phyloP scores from a whole-genome alignment of 2,329 filamentous ascomycete genomes.

The Monosporascus sp. region DNA sequence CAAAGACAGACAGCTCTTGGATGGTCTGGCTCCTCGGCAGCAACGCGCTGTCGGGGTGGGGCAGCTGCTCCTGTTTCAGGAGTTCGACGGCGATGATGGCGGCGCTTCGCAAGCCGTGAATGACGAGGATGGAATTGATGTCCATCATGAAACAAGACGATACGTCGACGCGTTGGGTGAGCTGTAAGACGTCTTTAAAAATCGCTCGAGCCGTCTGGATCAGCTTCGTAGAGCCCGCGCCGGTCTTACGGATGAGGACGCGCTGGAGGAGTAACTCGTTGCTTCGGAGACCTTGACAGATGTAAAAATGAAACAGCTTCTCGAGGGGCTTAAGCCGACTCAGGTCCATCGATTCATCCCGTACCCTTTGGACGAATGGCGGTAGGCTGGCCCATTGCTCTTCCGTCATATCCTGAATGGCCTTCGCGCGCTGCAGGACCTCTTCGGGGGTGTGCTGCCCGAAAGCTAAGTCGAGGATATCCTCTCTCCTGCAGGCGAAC shows the following conservation, averaged over 20 bases:
- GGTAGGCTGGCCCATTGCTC: slow-evolving; percentile 22
- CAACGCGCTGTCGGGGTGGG: slow-evolving; percentile 27
- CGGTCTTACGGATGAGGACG: slow-evolving; percentile 28
- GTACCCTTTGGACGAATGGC: slow-evolving; percentile 15
- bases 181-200: slow-evolving; percentile 27
- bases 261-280: slow-evolving; percentile 28
- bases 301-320: slow-evolving; percentile 16
- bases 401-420: slow-evolving; percentile 15
- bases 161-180: slow-evolving; percentile 26
- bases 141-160: slow-evolving; percentile 21
- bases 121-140: slow-evolving; percentile 23
- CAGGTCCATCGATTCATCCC: slow-evolving; percentile 14
- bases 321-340: slow-evolving; percentile 16
- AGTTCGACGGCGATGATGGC: slow-evolving; percentile 30
- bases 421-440: slow-evolving; percentile 17
- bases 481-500: slow-evolving; percentile 23
- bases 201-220: slow-evolving; percentile 23
- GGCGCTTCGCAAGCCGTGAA: slow-evolving; percentile 28
- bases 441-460: slow-evolving; percentile 26
- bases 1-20: slow-evolving; percentile 30
- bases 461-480: slow-evolving; percentile 29
- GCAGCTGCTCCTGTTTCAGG: slow-evolving; percentile 28
- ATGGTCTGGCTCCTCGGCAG: slow-evolving; percentile 30
- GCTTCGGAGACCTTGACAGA: slow-evolving; percentile 17
- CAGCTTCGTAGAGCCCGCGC: slow-evolving; percentile 25